Conservation (phyloP, 2,329 filamentous ascomycete species). For the Pseudocercospora fijiensis region DNA sequence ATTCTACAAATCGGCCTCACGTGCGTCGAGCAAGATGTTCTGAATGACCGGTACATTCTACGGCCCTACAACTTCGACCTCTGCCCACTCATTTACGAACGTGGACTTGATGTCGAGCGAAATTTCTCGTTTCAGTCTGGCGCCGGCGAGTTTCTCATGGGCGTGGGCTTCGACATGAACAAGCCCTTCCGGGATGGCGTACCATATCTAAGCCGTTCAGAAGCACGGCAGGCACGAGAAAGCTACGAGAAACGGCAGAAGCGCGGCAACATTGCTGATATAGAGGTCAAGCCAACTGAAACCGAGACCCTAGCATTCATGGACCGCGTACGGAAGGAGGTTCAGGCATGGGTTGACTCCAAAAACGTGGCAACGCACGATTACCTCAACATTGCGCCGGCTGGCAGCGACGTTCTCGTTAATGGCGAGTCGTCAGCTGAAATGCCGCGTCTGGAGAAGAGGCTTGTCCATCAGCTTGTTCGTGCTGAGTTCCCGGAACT, state of each 20-base stretch:
- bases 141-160: constrained; percentile 61
- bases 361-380: constrained; percentile 28
- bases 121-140: constrained; percentile 59
- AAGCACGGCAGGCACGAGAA: constrained; percentile 52
- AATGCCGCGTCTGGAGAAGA: constrained; percentile 61
- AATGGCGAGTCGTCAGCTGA: constrained; percentile 29
- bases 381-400: constrained; percentile 39
- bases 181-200: constrained; percentile 58
- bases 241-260: constrained; percentile 47
- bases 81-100: constrained; percentile 54
- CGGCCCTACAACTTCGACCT: constrained; percentile 66
- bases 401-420: constrained; percentile 19
- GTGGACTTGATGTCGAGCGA: constrained; percentile 58
- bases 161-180: constrained; percentile 59
- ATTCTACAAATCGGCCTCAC: constrained; percentile 68
- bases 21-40: constrained; percentile 58
- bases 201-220: constrained; percentile 61
- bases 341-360: constrained; percentile 49
- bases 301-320: constrained; percentile 55
- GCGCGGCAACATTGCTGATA: constrained; percentile 43
- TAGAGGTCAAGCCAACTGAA: constrained; percentile 55
- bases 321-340: constrained; percentile 45
- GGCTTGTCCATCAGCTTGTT: constrained; percentile 66
- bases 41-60: constrained; percentile 57
- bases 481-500: constrained; percentile 58